Evolutionary conservation across 371 early-diverging fungal species (phyloP).

Genomic region (Mortierella sp.): DNA sequence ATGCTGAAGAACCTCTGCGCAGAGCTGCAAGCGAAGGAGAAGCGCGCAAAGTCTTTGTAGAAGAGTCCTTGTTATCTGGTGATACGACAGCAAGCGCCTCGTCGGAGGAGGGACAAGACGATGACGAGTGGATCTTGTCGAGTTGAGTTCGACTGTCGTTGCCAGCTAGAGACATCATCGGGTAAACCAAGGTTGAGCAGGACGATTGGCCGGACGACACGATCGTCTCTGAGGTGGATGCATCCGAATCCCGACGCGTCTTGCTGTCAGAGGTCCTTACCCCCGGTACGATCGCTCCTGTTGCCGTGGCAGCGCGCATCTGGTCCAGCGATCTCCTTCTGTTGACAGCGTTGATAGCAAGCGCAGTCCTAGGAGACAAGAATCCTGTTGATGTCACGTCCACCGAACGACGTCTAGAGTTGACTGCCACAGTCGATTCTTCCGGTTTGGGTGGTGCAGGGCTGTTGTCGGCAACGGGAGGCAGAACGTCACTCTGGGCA

Average conservation of each 20-base stretch:
- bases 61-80: neutral
- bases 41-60: neutral
- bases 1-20: neutral
- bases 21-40: neutral
- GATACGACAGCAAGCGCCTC: neutral
- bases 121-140: neutral
- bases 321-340: constrained; percentile 39
- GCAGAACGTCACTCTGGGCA: neutral
- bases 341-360: constrained; percentile 11
- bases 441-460: neutral
- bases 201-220: constrained; percentile 43
- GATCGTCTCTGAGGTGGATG: constrained; percentile 42
- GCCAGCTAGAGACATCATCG: constrained; percentile 11
- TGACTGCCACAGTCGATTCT: neutral
- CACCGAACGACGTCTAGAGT: neutral
- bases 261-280: constrained; percentile 11
- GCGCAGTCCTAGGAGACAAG: constrained; percentile 24
- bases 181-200: constrained; percentile 28
- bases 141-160: constrained; percentile 12
- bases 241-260: constrained; percentile 41
- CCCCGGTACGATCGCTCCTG: neutral
- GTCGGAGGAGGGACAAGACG: neutral
- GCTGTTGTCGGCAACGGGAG: neutral
- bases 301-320: neutral
- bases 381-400: constrained; percentile 11